Evolutionary conservation across 2,329 filamentous ascomycete genomes (phyloP).

Genomic region (Daldinia eschscholtzii): DNA sequence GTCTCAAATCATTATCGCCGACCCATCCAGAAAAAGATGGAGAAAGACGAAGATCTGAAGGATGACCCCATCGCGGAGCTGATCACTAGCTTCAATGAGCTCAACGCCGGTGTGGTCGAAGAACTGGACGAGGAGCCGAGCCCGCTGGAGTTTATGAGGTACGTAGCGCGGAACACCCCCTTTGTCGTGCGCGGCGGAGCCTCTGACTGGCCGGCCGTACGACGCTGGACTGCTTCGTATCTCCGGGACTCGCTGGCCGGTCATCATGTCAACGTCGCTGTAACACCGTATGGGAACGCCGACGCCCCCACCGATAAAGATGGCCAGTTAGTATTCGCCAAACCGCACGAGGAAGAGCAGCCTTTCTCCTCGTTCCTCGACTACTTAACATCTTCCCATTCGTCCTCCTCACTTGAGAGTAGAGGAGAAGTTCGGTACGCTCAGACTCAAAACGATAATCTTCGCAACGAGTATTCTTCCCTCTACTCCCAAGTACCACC

Average conservation of each 20-base stretch:
- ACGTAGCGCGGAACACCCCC: slow-evolving; percentile 78
- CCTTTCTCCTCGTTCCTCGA: slow-evolving; percentile 72
- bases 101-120: slow-evolving; percentile 72
- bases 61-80: slow-evolving; percentile 65
- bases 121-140: slow-evolving; percentile 75
- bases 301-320: slow-evolving; percentile 64
- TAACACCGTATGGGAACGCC: slow-evolving; percentile 77
- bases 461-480: slow-evolving; percentile 76
- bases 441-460: slow-evolving; percentile 87
- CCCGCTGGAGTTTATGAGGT: slow-evolving; percentile 83
- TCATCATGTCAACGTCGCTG: slow-evolving; percentile 77
- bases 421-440: slow-evolving; percentile 73
- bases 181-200: slow-evolving; percentile 78
- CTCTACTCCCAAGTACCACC: slow-evolving; percentile 73
- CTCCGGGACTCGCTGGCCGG: slow-evolving; percentile 67
- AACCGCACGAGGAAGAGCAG: slow-evolving; percentile 76
- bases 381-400: slow-evolving; percentile 62
- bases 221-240: slow-evolving; percentile 72
- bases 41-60: slow-evolving; percentile 27
- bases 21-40: slow-evolving; percentile 12
- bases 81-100: slow-evolving; percentile 77
- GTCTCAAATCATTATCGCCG: not conserved
- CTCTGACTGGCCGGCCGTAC: slow-evolving; percentile 71
- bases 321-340: slow-evolving; percentile 70
- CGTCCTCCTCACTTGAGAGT: slow-evolving; percentile 43